Percentiles rank a stretch among this genome's conserved stretches.
These are phyloP conservation scores for Scedosporium apiospermum DNA, from an alignment of 2,329 filamentous ascomycete genomes.

Conservation along the genomic window DNA sequence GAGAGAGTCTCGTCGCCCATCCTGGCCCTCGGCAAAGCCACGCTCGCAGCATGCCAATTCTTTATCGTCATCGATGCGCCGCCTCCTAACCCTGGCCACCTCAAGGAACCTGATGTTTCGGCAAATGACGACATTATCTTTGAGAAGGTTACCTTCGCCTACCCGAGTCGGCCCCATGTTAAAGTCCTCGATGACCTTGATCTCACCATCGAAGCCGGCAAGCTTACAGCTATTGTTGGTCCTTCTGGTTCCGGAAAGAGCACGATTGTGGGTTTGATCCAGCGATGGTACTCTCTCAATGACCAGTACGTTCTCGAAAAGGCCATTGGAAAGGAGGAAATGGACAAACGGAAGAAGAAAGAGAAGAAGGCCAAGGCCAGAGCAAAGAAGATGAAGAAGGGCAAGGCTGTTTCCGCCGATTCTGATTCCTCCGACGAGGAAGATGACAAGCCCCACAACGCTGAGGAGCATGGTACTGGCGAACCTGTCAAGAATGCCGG, in stretches of 20 bases:
- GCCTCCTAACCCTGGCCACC: slow-evolving; percentile 22
- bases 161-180: slow-evolving; percentile 57
- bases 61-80: slow-evolving; percentile 45
- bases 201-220: slow-evolving; percentile 50
- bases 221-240: slow-evolving; percentile 67
- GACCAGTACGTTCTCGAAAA: slow-evolving; percentile 42
- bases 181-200: slow-evolving; percentile 52
- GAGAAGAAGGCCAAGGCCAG: slow-evolving; percentile 17
- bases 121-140: slow-evolving; percentile 37
- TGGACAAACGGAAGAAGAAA: slow-evolving; percentile 28
- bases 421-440: slow-evolving; percentile 5
- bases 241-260: slow-evolving; percentile 66
- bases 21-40: slow-evolving; percentile 48
- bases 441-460: neutral
- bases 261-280: slow-evolving; percentile 60
- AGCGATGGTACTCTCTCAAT: slow-evolving; percentile 60
- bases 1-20: slow-evolving; percentile 48
- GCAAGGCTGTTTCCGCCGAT: neutral
- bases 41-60: slow-evolving; percentile 48
- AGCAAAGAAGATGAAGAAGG: slow-evolving; percentile 8
- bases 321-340: slow-evolving; percentile 36
- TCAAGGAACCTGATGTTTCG: slow-evolving; percentile 26
- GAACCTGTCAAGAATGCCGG: slow-evolving; percentile 7
- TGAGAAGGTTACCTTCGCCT: slow-evolving; percentile 59
- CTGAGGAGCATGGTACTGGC: slow-evolving; percentile 4